Base-by-base conservation (phyloP, 495 filamentous ascomycete species). In the Cenococcum geophilum region DNA sequence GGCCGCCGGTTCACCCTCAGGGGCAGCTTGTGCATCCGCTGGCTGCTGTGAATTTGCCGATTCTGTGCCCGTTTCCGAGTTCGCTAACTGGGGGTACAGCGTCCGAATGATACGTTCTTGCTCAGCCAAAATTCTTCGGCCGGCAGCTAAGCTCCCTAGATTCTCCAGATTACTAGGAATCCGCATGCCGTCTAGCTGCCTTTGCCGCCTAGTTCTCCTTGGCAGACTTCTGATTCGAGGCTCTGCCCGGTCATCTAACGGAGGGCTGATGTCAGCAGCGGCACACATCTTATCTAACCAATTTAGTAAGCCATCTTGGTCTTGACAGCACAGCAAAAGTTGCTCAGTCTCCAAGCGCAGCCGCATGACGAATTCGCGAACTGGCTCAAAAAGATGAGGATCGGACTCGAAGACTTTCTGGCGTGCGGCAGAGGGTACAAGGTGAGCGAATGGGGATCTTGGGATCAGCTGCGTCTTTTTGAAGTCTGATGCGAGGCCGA, bases 401-500 rank as follows among this genome's bases (percentile, higher is more conserved):
- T 76, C 69, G 48, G 68, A 71, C 34, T 68, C 64, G 59, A 57
- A 73, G 18, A 71, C 67, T 34, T 67, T 69, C 25, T 54, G 58
- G 1, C 73, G 66, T 20, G 68, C 62, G 1, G 63, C 27, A 0
- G 59, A 20, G 10, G 73, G 72, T 1, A 75, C 57, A 32, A 76
- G 60, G 32, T 68, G 64, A 9, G 69, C 71, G 37, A 73, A 63
- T 12, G 68, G 48, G 21, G 62, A 71, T 23, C 68, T 64, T 20
- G 69, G 76, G 9, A 65, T 55, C 20, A 73, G 67, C 18, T 60
- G 73, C 73, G 53, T 70, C 77, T 86, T 85, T 60, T 76, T 70
- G 67, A 84, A 83, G 72, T 88, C 85, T 14, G 78, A 74, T 11
- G 85, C 85, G 27, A 86, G 76, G 14, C 85, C 85, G 40, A 83